Conservation (phyloP, 441 rosid species). For the California macrophylla region DNA sequence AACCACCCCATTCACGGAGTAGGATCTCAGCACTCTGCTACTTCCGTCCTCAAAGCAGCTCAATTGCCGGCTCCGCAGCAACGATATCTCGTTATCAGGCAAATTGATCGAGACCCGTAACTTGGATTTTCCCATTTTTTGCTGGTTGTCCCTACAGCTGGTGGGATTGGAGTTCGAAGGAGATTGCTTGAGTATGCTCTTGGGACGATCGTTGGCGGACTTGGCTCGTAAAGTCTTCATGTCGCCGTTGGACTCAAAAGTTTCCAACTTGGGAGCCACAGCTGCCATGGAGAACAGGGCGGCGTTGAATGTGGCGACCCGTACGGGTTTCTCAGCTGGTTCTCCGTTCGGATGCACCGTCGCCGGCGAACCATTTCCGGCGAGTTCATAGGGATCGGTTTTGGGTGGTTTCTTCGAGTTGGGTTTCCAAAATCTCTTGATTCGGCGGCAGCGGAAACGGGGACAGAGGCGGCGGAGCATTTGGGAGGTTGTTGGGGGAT, state of each 20-base stretch:
- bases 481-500: too few relatives aligned
- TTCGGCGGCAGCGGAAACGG: too few relatives aligned
- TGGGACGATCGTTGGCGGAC: constrained; percentile 34
- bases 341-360: background rate
- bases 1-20: constrained; percentile 40
- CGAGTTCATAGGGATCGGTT: too few relatives aligned
- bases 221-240: constrained; percentile 1
- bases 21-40: constrained; percentile 51
- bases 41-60: constrained; percentile 33
- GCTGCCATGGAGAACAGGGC: background rate
- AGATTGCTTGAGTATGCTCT: constrained; percentile 77
- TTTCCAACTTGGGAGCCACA: background rate
- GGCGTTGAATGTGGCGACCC: background rate
- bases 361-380: background rate
- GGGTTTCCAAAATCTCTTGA: too few relatives aligned
- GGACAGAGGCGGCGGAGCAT: too few relatives aligned
- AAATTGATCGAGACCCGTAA: constrained; percentile 72
- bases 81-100: constrained; percentile 81
- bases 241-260: background rate
- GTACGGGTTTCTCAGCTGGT: background rate
- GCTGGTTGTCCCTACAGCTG: background rate
- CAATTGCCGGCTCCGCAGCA: constrained; percentile 42
- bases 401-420: too few relatives aligned
- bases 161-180: constrained; percentile 36
- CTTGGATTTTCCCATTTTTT: constrained; percentile 31